Evolutionary conservation across 768 basidiomycete species (phyloP).

Genomic region (Agaricus blazei): DNA sequence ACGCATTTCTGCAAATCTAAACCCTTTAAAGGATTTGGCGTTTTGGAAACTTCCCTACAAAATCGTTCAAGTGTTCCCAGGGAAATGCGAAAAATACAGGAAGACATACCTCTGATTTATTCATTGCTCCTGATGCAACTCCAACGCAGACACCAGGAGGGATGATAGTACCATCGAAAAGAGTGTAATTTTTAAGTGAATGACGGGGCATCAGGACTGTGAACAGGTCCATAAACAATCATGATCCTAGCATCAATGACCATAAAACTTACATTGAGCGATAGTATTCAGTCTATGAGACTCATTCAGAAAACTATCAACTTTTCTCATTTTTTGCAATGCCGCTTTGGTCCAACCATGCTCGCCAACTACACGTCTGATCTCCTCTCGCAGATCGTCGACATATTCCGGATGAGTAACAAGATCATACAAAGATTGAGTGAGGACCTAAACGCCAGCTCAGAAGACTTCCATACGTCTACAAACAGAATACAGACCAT

Average conservation of each 20-base stretch:
- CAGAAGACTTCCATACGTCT: neutral
- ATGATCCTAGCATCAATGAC: neutral
- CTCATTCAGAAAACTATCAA: slow-evolving; percentile 44
- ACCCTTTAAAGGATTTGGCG: slow-evolving; percentile 30
- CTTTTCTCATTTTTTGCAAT: slow-evolving; percentile 32
- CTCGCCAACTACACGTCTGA: slow-evolving; percentile 25
- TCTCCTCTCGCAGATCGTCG: slow-evolving; percentile 35
- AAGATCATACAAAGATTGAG: slow-evolving; percentile 29
- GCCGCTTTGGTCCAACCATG: slow-evolving; percentile 32
- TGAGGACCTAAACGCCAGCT: slow-evolving; percentile 24
- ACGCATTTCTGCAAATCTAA: slow-evolving; percentile 28
- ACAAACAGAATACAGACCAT: slow-evolving; percentile 18
- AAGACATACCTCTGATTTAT: slow-evolving; percentile 19
- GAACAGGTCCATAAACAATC: neutral
- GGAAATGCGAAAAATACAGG: neutral
- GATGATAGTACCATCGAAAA: slow-evolving; percentile 35
- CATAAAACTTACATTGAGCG: neutral
- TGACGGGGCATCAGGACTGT: slow-evolving; percentile 16
- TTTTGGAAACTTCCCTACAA: slow-evolving; percentile 17
- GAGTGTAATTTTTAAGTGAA: slow-evolving; percentile 31
- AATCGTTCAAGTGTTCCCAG: neutral
- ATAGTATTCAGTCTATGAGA: slow-evolving; percentile 16
- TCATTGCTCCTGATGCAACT: slow-evolving; percentile 23
- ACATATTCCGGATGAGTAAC: slow-evolving; percentile 28
- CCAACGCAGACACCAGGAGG: slow-evolving; percentile 18